phyloP scores from a whole-genome alignment of 192 early-diverging fungal species.

The Coemansia sp. region DNA sequence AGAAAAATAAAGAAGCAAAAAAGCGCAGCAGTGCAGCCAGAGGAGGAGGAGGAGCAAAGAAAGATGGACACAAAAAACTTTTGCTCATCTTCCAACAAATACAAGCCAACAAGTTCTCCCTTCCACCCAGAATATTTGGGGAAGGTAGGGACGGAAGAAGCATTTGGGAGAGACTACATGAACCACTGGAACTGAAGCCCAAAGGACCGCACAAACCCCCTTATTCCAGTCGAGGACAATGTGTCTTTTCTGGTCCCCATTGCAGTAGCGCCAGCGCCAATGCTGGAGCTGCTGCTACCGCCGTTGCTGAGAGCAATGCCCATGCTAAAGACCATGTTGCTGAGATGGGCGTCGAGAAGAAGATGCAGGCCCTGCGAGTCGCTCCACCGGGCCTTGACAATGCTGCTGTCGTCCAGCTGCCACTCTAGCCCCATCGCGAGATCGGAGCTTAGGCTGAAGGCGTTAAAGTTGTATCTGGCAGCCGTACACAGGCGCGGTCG shows the following conservation, averaged over 20 bases:
- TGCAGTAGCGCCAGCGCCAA: slow-evolving; percentile 5
- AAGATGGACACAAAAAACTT: not conserved
- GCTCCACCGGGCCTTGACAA: slow-evolving; percentile 63
- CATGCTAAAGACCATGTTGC: slow-evolving; percentile 51
- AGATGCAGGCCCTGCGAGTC: slow-evolving; percentile 40
- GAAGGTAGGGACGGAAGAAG: not conserved
- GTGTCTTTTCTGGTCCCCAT: slow-evolving; percentile 2
- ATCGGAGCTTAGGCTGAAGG: slow-evolving; percentile 91
- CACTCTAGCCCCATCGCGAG: slow-evolving; percentile 85
- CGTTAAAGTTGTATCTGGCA: slow-evolving; percentile 88
- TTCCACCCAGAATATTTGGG: not conserved
- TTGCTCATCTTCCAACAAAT: not conserved
- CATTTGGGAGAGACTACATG: slow-evolving; percentile 13
- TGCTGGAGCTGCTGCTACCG: not conserved
- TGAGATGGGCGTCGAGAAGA: slow-evolving; percentile 41
- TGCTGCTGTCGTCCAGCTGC: slow-evolving; percentile 60
- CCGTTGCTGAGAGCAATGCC: slow-evolving; percentile 27
- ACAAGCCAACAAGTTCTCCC: not conserved
- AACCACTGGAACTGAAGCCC: slow-evolving; percentile 55
- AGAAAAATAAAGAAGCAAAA: not conserved
- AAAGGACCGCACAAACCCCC: slow-evolving; percentile 41
- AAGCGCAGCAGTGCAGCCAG: not conserved
- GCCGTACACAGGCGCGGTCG: slow-evolving; percentile 69
- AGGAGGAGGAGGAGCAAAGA: not conserved
- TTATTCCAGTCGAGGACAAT: slow-evolving; percentile 16